Conservation (phyloP, 495 filamentous ascomycete genomes). For the Talaromyces liani region DNA sequence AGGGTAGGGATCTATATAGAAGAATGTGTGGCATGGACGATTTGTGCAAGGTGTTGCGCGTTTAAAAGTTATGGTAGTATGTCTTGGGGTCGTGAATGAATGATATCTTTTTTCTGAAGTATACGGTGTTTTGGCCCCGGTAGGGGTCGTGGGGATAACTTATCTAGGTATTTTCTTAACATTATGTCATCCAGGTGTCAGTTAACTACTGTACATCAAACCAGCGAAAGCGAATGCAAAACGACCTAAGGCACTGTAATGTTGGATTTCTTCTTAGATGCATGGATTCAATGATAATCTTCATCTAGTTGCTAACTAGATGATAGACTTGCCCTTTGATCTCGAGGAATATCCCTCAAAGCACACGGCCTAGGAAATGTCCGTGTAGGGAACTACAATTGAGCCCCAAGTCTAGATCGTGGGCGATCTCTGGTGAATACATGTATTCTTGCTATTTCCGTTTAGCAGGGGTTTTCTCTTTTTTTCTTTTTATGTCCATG, state of each 20-base stretch:
- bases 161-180: not conserved
- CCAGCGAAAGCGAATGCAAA: not conserved
- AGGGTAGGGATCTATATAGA: not conserved
- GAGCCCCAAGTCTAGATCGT: not conserved
- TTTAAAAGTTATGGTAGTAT: constrained; percentile 1
- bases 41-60: not conserved
- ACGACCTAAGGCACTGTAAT: not conserved
- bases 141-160: not conserved
- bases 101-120: not conserved
- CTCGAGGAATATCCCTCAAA: not conserved
- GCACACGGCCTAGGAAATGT: not conserved
- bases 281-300: not conserved
- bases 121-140: not conserved
- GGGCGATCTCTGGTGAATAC: not conserved
- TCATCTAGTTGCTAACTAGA: too few relatives aligned
- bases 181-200: not conserved
- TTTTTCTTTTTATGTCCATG: not conserved
- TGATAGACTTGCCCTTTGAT: not conserved
- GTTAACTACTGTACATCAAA: not conserved
- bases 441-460: not conserved
- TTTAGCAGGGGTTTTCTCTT: not conserved
- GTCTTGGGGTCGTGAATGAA: not conserved
- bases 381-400: not conserved
- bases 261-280: not conserved
- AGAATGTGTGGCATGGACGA: not conserved